A percentile compares a stretch with the other conserved stretches of the same genome.
These are phyloP conservation scores for Suillus alpinus DNA, from an alignment of 768 basidiomycete species.

Conservation along the genomic window DNA sequence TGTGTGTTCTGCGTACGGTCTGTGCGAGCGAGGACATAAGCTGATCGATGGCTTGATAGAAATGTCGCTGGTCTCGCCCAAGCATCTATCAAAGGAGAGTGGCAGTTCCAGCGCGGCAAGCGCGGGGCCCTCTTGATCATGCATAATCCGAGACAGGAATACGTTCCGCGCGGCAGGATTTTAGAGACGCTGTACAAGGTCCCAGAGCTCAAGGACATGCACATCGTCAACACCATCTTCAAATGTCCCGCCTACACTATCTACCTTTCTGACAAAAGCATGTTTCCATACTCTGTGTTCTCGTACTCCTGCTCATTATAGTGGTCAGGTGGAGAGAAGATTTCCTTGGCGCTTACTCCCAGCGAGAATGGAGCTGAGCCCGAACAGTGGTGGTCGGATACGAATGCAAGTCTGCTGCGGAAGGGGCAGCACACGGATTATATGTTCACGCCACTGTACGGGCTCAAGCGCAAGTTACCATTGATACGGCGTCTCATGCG, in stretches of 20 bases:
- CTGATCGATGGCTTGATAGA: not conserved
- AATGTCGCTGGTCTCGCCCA: conserved; percentile 14
- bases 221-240: conserved; percentile 23
- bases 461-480: conserved; percentile 9
- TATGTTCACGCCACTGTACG: conserved; percentile 11
- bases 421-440: not conserved
- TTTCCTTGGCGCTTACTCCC: conserved; percentile 13
- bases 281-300: not conserved
- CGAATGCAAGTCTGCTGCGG: conserved; percentile 5
- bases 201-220: conserved; percentile 17
- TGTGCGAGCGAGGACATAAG: not conserved
- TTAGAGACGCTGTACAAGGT: conserved; percentile 17
- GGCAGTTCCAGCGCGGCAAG: conserved; percentile 21
- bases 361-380: not conserved
- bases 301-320: not conserved
- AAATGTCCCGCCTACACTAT: conserved; percentile 27
- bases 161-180: conserved; percentile 11
- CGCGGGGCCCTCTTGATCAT: conserved; percentile 31
- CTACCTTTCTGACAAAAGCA: conserved; percentile 20
- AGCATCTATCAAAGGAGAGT: conserved; percentile 27
- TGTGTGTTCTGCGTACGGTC: not conserved
- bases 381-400: not conserved
- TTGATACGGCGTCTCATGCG: not conserved
- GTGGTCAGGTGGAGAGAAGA: conserved; percentile 8
- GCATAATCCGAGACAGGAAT: conserved; percentile 19